Base-by-base conservation (phyloP, 805 yeast genomes). In the Helenozyma rhizophorensis region DNA sequence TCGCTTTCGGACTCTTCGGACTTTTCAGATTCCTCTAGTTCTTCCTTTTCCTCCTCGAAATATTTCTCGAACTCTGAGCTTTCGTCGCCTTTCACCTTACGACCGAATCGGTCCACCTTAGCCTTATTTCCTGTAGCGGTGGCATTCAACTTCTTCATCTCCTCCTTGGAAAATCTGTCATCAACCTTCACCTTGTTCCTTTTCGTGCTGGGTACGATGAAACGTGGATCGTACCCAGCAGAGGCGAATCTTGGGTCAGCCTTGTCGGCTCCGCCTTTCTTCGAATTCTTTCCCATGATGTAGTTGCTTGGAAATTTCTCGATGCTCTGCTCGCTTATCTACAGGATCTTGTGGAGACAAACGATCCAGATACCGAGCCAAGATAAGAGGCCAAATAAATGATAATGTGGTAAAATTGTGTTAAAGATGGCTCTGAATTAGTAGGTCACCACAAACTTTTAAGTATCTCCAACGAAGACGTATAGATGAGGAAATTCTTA, bases 211-310 rank as follows among this genome's bases (percentile, higher is more conserved):
- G 96, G 89, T 16, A 77, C 62, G 39, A 76, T 80, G 64, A 90
- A 93, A 42, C 96, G 71, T 4, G 97, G 97, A 58, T 93, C 98
- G 43, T 72, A 76, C 48, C 82, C 86, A 6, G 90, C 82, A 7
- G 78, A 67, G 7, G 83, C 62, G 58, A 90, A 90, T 54, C 97
- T 76, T 15, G 80, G 72, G 62, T 93, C 97, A 3, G 58, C 50
- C 2, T 80, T 72, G 5, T 70, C 5, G 70, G 62, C 32, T 46
- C 45, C 30, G 17, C 19, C n/a, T 21, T 36, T 42, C 31, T 36
- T 32, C 26, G 23, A 13, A 33, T 32, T 24, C 15, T 34, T 34
- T 24, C 34, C 23, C 39, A 35, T 30, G 21, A n/a, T 23, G 27
- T 6, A 14, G 15, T 14, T 6, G 16, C n/a, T 13, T 28, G 9